A percentile compares a stretch with the other conserved stretches of the same genome.
Conservation (phyloP, 805 yeast species). For the Ogataea angusta region DNA sequence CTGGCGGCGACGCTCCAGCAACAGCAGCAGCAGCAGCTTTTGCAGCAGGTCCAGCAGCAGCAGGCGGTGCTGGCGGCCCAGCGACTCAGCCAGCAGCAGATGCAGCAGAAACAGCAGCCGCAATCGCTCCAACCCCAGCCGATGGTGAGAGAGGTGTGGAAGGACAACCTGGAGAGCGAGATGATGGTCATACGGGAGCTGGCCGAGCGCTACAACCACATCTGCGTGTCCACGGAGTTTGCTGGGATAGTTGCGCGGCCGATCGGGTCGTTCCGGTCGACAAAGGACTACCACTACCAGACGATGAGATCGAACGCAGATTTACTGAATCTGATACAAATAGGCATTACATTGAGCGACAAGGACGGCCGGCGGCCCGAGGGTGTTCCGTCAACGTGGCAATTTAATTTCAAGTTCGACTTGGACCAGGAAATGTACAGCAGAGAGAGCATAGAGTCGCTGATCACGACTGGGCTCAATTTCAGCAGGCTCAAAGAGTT, state of each 20-base stretch:
- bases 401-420: constrained; percentile 87
- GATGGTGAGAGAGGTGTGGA: constrained; percentile 71
- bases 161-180: constrained; percentile 63
- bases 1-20: constrained; percentile 26
- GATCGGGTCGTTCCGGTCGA: constrained; percentile 85
- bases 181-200: constrained; percentile 59
- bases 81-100: constrained; percentile 20
- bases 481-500: constrained; percentile 66
- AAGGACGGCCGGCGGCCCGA: constrained; percentile 67
- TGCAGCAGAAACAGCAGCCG: constrained; percentile 18
- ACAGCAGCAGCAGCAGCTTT: constrained; percentile 22
- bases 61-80: constrained; percentile 22
- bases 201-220: constrained; percentile 52
- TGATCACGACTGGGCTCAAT: constrained; percentile 79
- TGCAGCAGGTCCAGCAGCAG: constrained; percentile 23
- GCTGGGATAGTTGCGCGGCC: constrained; percentile 97
- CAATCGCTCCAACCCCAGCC: constrained; percentile 35
- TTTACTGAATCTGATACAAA: constrained; percentile 77
- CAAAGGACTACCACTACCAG: constrained; percentile 92
- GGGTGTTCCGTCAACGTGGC: constrained; percentile 79
- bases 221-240: constrained; percentile 84
- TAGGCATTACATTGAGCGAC: constrained; percentile 76
- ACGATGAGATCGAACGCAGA: constrained; percentile 91
- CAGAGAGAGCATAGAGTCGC: constrained; percentile 75
- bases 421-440: constrained; percentile 78